Evolutionary conservation across 306 rosid genomes (phyloP), one percentile per base, ranked within the genome.

Genomic region (Clitoria ternatea): DNA sequence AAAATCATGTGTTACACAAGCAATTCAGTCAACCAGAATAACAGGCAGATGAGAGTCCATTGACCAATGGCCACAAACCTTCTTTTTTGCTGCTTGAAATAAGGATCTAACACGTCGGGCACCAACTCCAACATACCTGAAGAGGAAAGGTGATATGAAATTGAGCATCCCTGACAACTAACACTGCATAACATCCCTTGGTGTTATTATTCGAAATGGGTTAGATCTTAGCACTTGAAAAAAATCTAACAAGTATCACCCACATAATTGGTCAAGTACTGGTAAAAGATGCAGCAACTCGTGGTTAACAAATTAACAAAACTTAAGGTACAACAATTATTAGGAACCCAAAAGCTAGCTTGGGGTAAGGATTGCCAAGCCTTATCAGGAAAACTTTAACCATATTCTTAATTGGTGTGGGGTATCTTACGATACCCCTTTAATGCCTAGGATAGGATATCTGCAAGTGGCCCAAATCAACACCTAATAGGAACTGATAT

Each of bases 71-170:
- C 8, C 56, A 78, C 87, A 36, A 70, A 90, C 97, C 95, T 91
- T 86, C 79, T 91, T 86, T 83, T 88, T 91, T 69, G 97, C 97
- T 26, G 90, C 90, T 74, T 91, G 96, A 83, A 91, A 91, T 74
- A 91, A 85, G 29, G 97, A 88, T 69, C 92, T 88, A 24, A 91
- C 96, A 33, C 96, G 96, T 69, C 92, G 86, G 64, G 97, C 97
- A 81, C 97, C 97, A 43, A 86, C 96, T 45, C 97, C 97, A 26
- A 88, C 96, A 76, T 86, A 86, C 61, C 60, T 60, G 72, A 40
- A 49, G 13, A 52, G 59, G 33, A 62, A 27, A 49, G 36, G 19
- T n/a, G 57, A 45, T 12, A 37, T 14, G 20, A 54, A 56, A 39
- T 57, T 56, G 57, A 53, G 42, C 37, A 62, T 64, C 70, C 50